Percentiles rank a stretch among this genome's conserved stretches.
These are phyloP conservation scores for Garcia nutans DNA, from an alignment of 345 rosid species.

Conservation along the genomic window DNA sequence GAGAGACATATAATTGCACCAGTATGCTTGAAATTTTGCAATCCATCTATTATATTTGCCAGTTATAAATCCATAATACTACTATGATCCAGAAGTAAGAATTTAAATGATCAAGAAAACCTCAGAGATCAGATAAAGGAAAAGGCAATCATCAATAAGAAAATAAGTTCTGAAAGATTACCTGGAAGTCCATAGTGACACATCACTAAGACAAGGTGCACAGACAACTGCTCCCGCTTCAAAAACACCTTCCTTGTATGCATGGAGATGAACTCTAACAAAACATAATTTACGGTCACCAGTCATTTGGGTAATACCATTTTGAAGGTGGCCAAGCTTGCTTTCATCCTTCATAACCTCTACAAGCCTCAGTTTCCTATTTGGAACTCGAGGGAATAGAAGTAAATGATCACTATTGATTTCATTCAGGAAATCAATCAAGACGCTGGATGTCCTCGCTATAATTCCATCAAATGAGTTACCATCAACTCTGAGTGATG, in stretches of 20 bases:
- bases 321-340: conserved; percentile 27
- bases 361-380: conserved; percentile 26
- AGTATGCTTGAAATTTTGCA: conserved; percentile 1
- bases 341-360: conserved; percentile 36
- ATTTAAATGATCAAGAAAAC: neutral
- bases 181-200: conserved; percentile 59
- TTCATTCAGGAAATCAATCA: conserved; percentile 42
- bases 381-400: conserved; percentile 44
- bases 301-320: conserved; percentile 29
- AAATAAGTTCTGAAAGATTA: conserved; percentile 13
- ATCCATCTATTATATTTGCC: neutral
- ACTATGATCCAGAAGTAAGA: neutral
- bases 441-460: conserved; percentile 55
- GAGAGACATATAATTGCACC: neutral
- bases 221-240: conserved; percentile 86
- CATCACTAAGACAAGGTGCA: conserved; percentile 55
- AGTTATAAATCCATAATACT: neutral
- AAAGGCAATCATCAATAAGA: neutral
- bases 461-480: conserved; percentile 46
- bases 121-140: neutral
- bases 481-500: conserved; percentile 16
- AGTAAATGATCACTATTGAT: conserved; percentile 34
- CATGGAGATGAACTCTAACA: conserved; percentile 71
- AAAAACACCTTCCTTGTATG: conserved; percentile 67
- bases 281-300: conserved; percentile 50